These are phyloP conservation scores for Croton setiger DNA, from an alignment of 441 rosid genomes.

Conservation along the genomic window DNA sequence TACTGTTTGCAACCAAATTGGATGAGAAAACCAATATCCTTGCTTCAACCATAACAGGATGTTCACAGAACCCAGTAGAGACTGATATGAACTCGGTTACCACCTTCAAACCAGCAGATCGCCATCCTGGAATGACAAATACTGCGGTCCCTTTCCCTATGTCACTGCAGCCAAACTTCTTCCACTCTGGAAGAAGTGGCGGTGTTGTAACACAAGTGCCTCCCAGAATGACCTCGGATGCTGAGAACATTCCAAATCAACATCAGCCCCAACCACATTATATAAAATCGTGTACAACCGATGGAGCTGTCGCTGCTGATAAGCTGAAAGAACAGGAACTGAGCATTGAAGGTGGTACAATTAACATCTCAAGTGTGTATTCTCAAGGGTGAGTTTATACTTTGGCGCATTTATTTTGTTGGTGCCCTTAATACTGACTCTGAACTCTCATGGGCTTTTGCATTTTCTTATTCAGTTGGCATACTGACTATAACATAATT, in stretches of 20 bases:
- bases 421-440: neutral
- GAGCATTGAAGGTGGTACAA: constrained; percentile 64
- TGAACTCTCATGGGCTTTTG: neutral
- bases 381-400: constrained; percentile 66
- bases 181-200: constrained; percentile 35
- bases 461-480: neutral
- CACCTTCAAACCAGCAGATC: constrained; percentile 37
- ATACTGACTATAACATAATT: neutral
- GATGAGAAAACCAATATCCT: constrained; percentile 48
- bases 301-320: constrained; percentile 31
- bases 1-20: constrained; percentile 44
- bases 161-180: constrained; percentile 57
- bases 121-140: constrained; percentile 27
- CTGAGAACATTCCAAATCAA: constrained; percentile 33
- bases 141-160: constrained; percentile 49
- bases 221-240: constrained; percentile 35
- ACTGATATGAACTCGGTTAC: constrained; percentile 34
- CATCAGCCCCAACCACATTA: constrained; percentile 29
- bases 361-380: constrained; percentile 74
- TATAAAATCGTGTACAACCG: constrained; percentile 26
- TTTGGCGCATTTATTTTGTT: neutral
- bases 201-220: constrained; percentile 39
- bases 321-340: constrained; percentile 52
- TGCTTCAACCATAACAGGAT: constrained; percentile 38
- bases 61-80: constrained; percentile 38